phyloP scores from a whole-genome alignment of 441 rosid genomes.

The Eutrema salsugineum region DNA sequence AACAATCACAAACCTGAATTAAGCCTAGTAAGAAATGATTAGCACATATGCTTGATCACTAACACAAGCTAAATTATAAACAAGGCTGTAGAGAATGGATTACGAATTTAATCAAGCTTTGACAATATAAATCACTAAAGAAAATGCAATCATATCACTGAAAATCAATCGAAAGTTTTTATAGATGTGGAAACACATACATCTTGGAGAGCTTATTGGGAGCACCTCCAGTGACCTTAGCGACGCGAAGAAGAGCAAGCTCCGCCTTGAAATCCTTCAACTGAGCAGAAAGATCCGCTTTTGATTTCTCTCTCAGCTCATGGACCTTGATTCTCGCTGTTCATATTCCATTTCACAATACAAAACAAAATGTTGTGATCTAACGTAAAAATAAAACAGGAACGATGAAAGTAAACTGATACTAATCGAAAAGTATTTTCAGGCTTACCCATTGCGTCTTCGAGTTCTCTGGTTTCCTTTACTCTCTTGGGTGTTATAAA shows the following conservation, averaged over 20 bases:
- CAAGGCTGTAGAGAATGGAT: not conserved
- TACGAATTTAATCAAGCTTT: not conserved
- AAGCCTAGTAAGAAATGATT: not conserved
- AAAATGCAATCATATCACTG: not conserved
- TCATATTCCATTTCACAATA: conserved; percentile 13
- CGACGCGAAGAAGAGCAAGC: conserved; percentile 91
- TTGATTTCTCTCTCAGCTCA: conserved; percentile 85
- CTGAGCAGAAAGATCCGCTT: conserved; percentile 67
- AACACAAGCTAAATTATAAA: not conserved
- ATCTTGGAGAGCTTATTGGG: conserved; percentile 95
- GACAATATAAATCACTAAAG: not conserved
- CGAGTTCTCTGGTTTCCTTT: not conserved
- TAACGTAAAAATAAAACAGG: not conserved
- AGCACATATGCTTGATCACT: not conserved
- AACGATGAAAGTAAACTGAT: not conserved
- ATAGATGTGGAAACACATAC: conserved; percentile 29
- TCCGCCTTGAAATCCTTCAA: conserved; percentile 74
- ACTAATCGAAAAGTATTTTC: not conserved
- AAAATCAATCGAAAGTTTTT: not conserved
- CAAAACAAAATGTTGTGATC: not conserved
- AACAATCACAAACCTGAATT: not conserved
- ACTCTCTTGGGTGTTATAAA: not conserved
- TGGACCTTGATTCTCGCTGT: conserved; percentile 93
- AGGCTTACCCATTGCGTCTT: conserved; percentile 27
- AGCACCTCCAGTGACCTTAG: conserved; percentile 98